Evolutionary conservation across 2,329 filamentous ascomycete genomes (phyloP).

Genomic region (Calonectria multiphialidica): DNA sequence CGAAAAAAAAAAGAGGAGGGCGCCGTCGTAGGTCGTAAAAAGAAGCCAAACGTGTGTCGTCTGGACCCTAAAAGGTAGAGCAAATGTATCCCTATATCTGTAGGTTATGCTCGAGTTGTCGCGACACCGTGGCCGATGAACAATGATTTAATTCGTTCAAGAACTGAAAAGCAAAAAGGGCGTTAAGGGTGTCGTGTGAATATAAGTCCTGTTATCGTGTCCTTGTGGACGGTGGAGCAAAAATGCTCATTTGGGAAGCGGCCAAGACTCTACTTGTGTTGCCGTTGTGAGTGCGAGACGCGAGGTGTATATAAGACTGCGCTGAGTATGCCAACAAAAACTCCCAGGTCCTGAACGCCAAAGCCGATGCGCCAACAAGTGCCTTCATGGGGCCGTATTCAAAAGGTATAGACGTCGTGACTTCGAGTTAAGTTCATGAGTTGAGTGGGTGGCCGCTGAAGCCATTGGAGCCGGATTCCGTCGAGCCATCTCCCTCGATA

Average conservation of each 20-base stretch:
- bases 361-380: slow-evolving; percentile 49
- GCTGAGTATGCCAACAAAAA: slow-evolving; percentile 32
- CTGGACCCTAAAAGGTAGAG: slow-evolving; percentile 6
- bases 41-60: slow-evolving; percentile 19
- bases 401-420: slow-evolving; percentile 41
- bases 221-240: slow-evolving; percentile 1
- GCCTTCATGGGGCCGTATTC: slow-evolving; percentile 40
- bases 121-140: slow-evolving; percentile 22
- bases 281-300: slow-evolving; percentile 19
- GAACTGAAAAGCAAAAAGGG: slow-evolving; percentile 21
- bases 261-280: slow-evolving; percentile 14
- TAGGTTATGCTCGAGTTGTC: slow-evolving; percentile 13
- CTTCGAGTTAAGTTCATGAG: slow-evolving; percentile 40
- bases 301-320: slow-evolving; percentile 28
- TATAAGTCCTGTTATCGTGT: slow-evolving; percentile 4
- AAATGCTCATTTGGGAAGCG: slow-evolving; percentile 9
- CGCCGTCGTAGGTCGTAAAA: slow-evolving; percentile 28
- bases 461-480: slow-evolving; percentile 69
- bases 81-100: neutral
- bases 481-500: slow-evolving; percentile 87
- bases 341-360: slow-evolving; percentile 50
- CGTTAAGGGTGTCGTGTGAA: slow-evolving; percentile 20
- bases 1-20: slow-evolving; percentile 39
- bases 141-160: slow-evolving; percentile 33
- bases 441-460: slow-evolving; percentile 39